Base-by-base conservation (phyloP, 2,329 filamentous ascomycete species). In the Beauveria australis region DNA sequence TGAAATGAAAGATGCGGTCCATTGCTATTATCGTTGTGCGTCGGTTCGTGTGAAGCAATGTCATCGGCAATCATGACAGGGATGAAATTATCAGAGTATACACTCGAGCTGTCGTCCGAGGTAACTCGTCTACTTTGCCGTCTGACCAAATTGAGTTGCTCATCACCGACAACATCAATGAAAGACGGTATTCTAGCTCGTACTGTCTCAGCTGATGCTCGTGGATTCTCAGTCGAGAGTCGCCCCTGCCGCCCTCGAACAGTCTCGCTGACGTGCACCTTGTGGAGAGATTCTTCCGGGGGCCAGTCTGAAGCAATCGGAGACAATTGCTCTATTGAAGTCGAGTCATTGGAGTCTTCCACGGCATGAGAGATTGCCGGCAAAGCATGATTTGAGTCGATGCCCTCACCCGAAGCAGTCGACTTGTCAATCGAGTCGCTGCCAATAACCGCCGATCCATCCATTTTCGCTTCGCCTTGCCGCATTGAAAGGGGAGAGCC, bases 401-500 rank as follows among this genome's bases (percentile, higher is more conserved):
- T n/a, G 22, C 8, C 16, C 28, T n/a, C 30, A n/a, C 6, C 19
- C 3, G 22, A 26, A 10, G 46, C 19, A 22, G 10, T n/a, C 22
- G 12, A 16, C 7, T 28, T 28, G 30, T 49, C 44, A 24, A 7
- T 52, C 43, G 28, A 52, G 59, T 63, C 47, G 18, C 22, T 24
- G 37, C 33, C 22, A 24, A 30, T 18, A 18, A 12, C 26, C 24
- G 47, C n/a, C 6, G n/a, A 22, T 12, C 30, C 33, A 44, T 48
- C 33, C 62, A 16, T n/a, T 62, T 62, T 53, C 65, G 48, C n/a
- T 69, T 67, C 14, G 63, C 30, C 55, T 70, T 66, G 52, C 60
- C 76, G 72, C 52, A 79, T 83, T n/a, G 73, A 71, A 16, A 71
- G 70, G 2, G 85, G 84, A 3, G 75, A 74, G 16, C 83, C 84